Evolutionary conservation across 768 basidiomycete species (phyloP), one percentile per base, ranked within the genome.

Genomic region (Leccinum sublutescens): DNA sequence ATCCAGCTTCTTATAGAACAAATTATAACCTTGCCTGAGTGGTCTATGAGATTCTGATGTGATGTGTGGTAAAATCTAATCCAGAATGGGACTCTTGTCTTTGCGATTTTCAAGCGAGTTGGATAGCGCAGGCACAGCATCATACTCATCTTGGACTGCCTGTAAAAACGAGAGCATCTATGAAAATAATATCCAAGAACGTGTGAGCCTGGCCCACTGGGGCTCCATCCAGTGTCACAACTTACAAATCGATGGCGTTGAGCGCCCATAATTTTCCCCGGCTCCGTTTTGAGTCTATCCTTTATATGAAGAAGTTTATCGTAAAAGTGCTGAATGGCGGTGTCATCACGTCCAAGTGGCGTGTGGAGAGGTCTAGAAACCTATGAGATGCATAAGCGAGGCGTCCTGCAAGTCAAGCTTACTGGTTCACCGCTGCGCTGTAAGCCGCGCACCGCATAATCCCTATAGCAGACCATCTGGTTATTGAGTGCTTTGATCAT

Each of bases 291-390:
- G 61, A 95, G 83, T 61, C 83, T 78, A 50, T 84, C 84, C 43
- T 76, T 79, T 58, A 96, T 89, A 57, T 85, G 82, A 27, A 95
- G 71, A 34, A 96, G 79, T 73, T 95, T 96, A 65, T 93, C 91
- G 64, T 93, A 76, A 69, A 95, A 96, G 68, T 96, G 94, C 58
- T 84, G 82, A 27, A 94, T 85, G 5, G 91, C 86, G 0, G 86
- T 85, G 27, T 73, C 76, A 52, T 80, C 73, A 64, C 86, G 80
- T 45, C 75, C 80, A 50, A 75, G 57, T 3, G 85, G 83, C 6
- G 75, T 66, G 50, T 81, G 76, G 40, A 85, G 58, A 21, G 82
- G 72, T 21, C 77, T 81, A 43, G 6, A 64, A 50, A 5, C 10
- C 9, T 36, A 36, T 64, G 50, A 64, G 54, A 54, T 5, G 11